Percentiles rank a stretch among this genome's conserved stretches.
Evolutionary conservation across 2,329 filamentous ascomycete species (phyloP).

Genomic region (Clonostachys rosea): DNA sequence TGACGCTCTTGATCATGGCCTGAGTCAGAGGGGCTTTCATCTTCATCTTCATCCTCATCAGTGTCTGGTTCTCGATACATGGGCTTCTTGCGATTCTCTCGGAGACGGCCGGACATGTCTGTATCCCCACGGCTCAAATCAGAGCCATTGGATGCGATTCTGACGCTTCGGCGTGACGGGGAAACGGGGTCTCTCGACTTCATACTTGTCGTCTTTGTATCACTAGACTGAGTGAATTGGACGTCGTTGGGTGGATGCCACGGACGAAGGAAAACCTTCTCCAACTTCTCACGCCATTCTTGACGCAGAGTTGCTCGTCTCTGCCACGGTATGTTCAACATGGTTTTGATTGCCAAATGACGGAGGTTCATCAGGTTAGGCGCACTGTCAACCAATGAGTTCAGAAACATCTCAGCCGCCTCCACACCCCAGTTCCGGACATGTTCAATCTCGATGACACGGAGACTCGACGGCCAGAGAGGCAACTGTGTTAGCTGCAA

Average conservation of each 20-base stretch:
- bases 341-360: conserved; percentile 67
- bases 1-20: conserved; percentile 9
- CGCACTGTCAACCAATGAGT: conserved; percentile 71
- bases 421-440: conserved; percentile 69
- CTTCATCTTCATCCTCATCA: conserved; percentile 26
- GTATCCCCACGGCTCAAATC: conserved; percentile 10
- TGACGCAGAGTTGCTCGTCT: conserved; percentile 75
- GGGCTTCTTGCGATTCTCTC: background rate
- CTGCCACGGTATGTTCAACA: conserved; percentile 77
- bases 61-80: conserved; percentile 40
- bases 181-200: conserved; percentile 10
- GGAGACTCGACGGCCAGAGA: conserved; percentile 71
- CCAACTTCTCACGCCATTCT: conserved; percentile 69
- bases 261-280: conserved; percentile 58
- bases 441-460: conserved; percentile 69
- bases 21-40: conserved; percentile 1
- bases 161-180: conserved; percentile 28
- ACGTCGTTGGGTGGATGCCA: conserved; percentile 28
- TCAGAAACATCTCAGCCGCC: conserved; percentile 72
- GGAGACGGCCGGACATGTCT: background rate
- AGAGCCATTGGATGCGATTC: conserved; percentile 20
- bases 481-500: conserved; percentile 63
- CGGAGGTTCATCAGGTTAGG: conserved; percentile 62
- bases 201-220: conserved; percentile 1
- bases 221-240: background rate